Conservation (phyloP, 148 eudicot genomes). For the Nepenthes gracilis region DNA sequence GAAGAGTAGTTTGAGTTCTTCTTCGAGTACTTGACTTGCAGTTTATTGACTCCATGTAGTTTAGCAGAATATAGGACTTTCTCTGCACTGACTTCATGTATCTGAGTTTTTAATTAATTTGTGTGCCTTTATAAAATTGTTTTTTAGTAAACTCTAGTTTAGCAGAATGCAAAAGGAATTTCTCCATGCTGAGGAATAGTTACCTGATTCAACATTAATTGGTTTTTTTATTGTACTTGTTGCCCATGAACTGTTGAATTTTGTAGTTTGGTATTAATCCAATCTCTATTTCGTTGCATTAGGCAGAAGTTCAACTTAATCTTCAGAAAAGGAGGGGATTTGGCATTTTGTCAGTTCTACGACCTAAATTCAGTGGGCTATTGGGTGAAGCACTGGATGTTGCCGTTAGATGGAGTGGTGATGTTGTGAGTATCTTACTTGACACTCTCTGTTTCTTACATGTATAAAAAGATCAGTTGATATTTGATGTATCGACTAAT, state of each 20-base stretch:
- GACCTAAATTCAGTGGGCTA: conserved; percentile 92
- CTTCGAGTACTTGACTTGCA: no score
- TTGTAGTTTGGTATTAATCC: not conserved
- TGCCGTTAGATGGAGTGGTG: conserved; percentile 99
- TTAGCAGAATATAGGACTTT: no score
- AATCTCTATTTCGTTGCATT: conserved; percentile 15
- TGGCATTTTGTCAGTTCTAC: conserved; percentile 79
- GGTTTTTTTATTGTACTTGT: not conserved
- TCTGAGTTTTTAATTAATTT: no score
- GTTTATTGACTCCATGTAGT: no score
- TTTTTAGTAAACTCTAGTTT: no score
- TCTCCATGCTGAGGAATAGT: no score
- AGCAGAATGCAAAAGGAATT: no score
- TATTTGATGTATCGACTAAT: no score
- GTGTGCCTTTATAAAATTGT: no score
- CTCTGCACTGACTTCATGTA: no score
- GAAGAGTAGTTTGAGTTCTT: no score
- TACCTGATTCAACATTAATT: not conserved
- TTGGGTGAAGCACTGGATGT: conserved; percentile 96
- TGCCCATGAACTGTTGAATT: not conserved
- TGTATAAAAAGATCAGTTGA: no score
- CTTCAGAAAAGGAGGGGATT: conserved; percentile 91
- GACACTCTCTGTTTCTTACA: not conserved
- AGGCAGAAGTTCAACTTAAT: conserved; percentile 94
- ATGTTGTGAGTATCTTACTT: conserved; percentile 60